Percentiles rank a stretch among this genome's conserved stretches.
Evolutionary conservation across 2,329 filamentous ascomycete genomes (phyloP).

Genomic region (Aspergillus neotritici): DNA sequence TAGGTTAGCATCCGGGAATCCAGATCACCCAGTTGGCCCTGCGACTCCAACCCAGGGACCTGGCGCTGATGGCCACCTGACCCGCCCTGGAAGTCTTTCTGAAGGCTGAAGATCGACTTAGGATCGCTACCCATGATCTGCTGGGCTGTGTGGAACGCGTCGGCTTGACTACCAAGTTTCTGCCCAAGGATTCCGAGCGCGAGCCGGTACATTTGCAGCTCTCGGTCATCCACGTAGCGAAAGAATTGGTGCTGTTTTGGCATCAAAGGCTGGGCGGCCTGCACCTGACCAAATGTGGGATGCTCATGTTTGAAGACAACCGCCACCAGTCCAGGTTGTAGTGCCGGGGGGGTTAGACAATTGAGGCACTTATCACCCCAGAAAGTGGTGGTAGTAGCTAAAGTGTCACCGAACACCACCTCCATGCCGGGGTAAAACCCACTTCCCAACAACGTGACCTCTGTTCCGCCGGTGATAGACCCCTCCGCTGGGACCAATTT

Average conservation of each 20-base stretch:
- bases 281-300: conserved; percentile 44
- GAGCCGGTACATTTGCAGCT: conserved; percentile 44
- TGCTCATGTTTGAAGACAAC: conserved; percentile 61
- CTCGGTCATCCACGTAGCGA: conserved; percentile 57
- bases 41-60: conserved; percentile 39
- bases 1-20: conserved; percentile 66
- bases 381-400: conserved; percentile 68
- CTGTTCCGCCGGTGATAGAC: conserved; percentile 74
- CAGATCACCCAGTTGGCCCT: conserved; percentile 47
- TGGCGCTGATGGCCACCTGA: conserved; percentile 43
- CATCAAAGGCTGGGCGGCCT: conserved; percentile 39
- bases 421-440: conserved; percentile 74
- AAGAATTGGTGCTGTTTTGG: conserved; percentile 54
- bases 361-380: conserved; percentile 77
- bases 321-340: conserved; percentile 61
- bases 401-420: conserved; percentile 73
- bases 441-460: conserved; percentile 78
- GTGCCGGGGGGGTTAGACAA: conserved; percentile 67
- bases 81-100: conserved; percentile 39
- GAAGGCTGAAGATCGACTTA: conserved; percentile 45
- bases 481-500: conserved; percentile 81
- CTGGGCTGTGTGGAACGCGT: conserved; percentile 45
- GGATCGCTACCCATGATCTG: conserved; percentile 44
- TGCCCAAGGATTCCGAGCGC: conserved; percentile 43
- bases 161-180: conserved; percentile 42